Evolutionary conservation across 176 grass and related monocot genomes (phyloP).

Genomic region (Aegilops speltoides): DNA sequence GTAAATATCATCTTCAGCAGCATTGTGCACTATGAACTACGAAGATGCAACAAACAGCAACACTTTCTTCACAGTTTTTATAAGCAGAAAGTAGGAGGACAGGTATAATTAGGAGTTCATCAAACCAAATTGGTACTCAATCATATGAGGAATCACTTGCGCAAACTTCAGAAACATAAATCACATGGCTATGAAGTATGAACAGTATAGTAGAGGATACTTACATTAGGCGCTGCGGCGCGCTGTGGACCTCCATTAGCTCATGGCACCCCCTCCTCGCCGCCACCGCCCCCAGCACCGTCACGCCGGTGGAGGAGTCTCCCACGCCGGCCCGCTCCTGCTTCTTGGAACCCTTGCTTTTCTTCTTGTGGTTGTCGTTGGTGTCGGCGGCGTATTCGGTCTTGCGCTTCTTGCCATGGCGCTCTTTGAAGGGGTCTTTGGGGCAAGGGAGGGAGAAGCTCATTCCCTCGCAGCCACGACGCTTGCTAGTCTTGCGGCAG

Average conservation of each 20-base stretch:
- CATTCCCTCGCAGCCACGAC: conserved; percentile 84
- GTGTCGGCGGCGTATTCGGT: not conserved
- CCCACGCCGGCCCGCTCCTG: not conserved
- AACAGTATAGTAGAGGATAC: not conserved
- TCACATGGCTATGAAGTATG: not conserved
- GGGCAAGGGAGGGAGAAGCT: conserved; percentile 81
- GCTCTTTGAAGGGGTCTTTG: conserved; percentile 69
- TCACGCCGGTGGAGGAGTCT: too few relatives aligned
- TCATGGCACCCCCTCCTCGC: too few relatives aligned
- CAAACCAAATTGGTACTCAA: not conserved
- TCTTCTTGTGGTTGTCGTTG: conserved; percentile 22
- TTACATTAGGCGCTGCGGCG: too few relatives aligned
- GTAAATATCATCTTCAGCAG: too few relatives aligned
- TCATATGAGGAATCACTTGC: not conserved
- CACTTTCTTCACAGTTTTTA: not conserved
- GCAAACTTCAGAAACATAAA: too few relatives aligned
- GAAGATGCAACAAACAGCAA: not conserved
- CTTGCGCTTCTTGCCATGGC: conserved; percentile 54
- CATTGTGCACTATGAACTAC: not conserved
- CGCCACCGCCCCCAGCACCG: too few relatives aligned
- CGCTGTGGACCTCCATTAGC: too few relatives aligned
- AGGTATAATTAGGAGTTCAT: not conserved
- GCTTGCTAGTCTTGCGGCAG: conserved; percentile 83
- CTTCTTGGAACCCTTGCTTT: conserved; percentile 34
- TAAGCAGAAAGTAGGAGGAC: conserved; percentile 2